Conservation (phyloP, 345 rosid genomes). For the Dimocarpus longan region DNA sequence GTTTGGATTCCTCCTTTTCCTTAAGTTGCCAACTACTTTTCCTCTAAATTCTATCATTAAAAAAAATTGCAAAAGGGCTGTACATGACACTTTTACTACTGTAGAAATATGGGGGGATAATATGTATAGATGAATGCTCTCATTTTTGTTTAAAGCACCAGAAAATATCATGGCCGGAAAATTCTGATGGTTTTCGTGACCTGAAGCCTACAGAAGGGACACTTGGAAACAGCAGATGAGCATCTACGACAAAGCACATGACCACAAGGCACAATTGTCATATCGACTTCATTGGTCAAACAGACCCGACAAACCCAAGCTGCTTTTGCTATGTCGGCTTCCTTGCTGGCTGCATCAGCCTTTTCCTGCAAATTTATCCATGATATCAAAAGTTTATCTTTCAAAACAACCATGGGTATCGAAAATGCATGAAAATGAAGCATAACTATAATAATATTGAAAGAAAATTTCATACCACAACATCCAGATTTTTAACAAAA, state of each 20-base stretch:
- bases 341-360: constrained; percentile 67
- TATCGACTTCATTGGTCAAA: constrained; percentile 73
- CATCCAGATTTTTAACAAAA: not conserved
- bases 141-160: no score
- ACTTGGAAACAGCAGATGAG: constrained; percentile 75
- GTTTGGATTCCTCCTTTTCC: not conserved
- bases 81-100: not conserved
- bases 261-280: constrained; percentile 83
- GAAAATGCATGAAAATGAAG: not conserved
- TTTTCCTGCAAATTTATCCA: constrained; percentile 54
- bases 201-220: constrained; percentile 89
- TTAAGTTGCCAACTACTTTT: not conserved
- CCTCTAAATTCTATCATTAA: not conserved
- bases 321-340: constrained; percentile 83
- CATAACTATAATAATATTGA: not conserved
- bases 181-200: constrained; percentile 68
- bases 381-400: not conserved
- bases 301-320: constrained; percentile 91
- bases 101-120: not conserved
- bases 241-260: constrained; percentile 86
- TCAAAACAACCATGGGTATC: not conserved
- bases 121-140: not conserved
- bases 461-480: not conserved
- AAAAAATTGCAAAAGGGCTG: not conserved
- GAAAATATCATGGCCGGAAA: constrained; percentile 55